Base-by-base conservation (phyloP, 2,329 filamentous ascomycete species). In the Lachnellula hyalina region DNA sequence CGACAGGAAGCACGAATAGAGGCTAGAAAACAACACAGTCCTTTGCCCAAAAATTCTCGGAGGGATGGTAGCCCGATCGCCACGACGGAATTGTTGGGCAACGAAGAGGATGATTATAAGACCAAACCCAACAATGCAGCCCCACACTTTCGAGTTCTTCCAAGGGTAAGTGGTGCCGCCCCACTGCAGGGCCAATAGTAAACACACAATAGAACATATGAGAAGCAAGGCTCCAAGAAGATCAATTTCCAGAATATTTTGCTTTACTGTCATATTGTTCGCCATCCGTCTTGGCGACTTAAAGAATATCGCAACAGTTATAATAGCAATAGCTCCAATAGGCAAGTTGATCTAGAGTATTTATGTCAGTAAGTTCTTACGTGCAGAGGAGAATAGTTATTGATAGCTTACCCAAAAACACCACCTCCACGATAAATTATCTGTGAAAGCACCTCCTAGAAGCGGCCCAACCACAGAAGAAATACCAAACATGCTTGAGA, bases 41-140 rank as follows among this genome's bases (percentile, higher is more conserved):
- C 71, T 67, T 42, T 74, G 68, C 1, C 58, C 60, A 9, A 81
- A 57, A 40, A 82, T 71, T 0, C 73, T 71, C 2, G 74, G 70
- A 0, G 77, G 75, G 7, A 83, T 72, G 67, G 81, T 80, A 21
- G 79, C 78, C 6, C 72, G 64, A 19, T 77, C 75, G 4, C 76
- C 77, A 46, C 74, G 69, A 21, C 65, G 72, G 54, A 70, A 74
- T 60, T 78, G 73, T 15, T 70, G 66, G 9, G 65, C 55, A 19
- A 67, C 66, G 62, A 77, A 78, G n/a, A 66, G 59, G 15, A 66
- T 57, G 5, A 73, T 60, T 12, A 72, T 48, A 3, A 68, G 48
- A 19, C 56, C 67, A 49, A 69, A 70, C 7, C 74, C 74, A 28
- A 77, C 70, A 32, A 78, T 62, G 12, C 75, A 72, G 2, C 74